Evolutionary conservation across 2,329 filamentous ascomycete species (phyloP), one percentile per base, ranked within the genome.

Genomic region (Fonsecaea pedrosoi): DNA sequence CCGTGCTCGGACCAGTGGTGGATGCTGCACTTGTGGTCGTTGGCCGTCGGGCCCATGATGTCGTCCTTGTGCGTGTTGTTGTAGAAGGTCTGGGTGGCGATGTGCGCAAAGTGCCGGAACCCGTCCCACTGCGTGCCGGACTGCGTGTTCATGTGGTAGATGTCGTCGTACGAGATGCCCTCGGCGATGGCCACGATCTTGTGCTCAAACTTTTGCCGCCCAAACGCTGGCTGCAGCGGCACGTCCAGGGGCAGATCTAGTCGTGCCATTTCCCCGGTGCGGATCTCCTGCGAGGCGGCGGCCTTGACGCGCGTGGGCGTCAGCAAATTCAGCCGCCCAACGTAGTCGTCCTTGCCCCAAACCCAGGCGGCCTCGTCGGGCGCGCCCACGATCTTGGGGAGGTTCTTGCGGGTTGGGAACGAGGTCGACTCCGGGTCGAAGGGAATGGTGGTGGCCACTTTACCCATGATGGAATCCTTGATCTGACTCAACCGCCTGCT

Each of bases 361-460:
- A 87, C 83, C 86, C 86, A 88, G 18, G 85, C 85, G 18, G 86
- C 85, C 34, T 80, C 84, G 18, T 83, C 78, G 0, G 85, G 86
- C 1, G 84, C 84, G 38, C 82, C 82, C 0, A 81, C 76, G 42
- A 87, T 80, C 21, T 76, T 71, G 21, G 85, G 84, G 3, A 88
- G 78, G 59, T 87, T 82, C 61, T 83, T 82, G 13, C 84, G 78
- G 0, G 80, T 80, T 0, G 86, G 86, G 60, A 88, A 86, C 15
- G 75, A 80, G 15, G 80, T 82, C 45, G 76, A 80, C 63, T 86
- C 77, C 1, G 86, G 85, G 71, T 87, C 79, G 81, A 83, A 87
- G 2, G 84, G 84, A 25, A 86, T 77, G 1, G 78, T 79, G 0
- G 78, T 81, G 1, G 81, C 80, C 1, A 80, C 80, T 70, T 82